phyloP scores from a whole-genome alignment of 108 stramenopile species.

The Aurantiochytrium sp. region DNA sequence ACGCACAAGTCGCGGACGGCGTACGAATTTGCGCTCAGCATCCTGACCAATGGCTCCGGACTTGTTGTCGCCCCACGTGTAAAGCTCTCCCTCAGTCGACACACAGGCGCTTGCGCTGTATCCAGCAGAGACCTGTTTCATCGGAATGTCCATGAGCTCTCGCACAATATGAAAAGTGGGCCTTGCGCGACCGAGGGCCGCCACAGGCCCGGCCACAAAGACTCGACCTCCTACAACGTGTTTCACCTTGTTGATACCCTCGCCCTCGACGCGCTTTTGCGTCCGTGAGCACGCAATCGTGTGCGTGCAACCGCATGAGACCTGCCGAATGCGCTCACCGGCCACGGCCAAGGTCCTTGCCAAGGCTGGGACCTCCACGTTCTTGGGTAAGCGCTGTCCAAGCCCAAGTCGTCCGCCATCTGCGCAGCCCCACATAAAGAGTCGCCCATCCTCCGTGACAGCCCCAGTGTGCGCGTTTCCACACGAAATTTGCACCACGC shows the following conservation, averaged over 20 bases:
- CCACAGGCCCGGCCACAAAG: conserved; percentile 47
- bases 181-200: conserved; percentile 37
- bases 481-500: conserved; percentile 41
- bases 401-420: conserved; percentile 61
- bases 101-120: conserved; percentile 42
- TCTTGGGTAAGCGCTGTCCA: conserved; percentile 25
- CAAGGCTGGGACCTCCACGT: conserved; percentile 30
- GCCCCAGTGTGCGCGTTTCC: conserved; percentile 59
- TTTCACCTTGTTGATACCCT: conserved; percentile 21
- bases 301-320: conserved; percentile 51
- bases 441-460: conserved; percentile 42
- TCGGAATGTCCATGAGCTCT: neutral
- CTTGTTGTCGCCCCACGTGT: conserved; percentile 54
- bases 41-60: conserved; percentile 57
- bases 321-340: conserved; percentile 30
- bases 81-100: conserved; percentile 54
- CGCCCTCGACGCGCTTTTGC: conserved; percentile 14
- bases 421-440: conserved; percentile 62
- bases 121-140: conserved; percentile 51
- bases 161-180: conserved; percentile 24
- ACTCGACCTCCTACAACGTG: conserved; percentile 36
- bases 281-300: conserved; percentile 40
- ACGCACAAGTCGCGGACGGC: conserved; percentile 28
- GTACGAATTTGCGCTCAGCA: conserved; percentile 22
- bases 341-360: conserved; percentile 24